phyloP scores from a whole-genome alignment of 345 rosid genomes.

The Populus euphratica region DNA sequence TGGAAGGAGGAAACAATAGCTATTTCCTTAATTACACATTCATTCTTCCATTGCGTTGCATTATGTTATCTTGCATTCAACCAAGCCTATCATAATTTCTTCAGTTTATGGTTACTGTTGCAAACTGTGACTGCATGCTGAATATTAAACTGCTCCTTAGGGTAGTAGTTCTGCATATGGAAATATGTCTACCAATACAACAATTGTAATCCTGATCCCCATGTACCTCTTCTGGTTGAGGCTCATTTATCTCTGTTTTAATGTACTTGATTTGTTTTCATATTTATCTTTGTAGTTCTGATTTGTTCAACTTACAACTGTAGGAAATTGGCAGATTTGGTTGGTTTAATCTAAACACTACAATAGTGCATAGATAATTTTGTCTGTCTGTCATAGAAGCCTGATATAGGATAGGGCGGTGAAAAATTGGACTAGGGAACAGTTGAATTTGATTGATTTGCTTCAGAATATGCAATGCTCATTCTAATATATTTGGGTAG shows the following conservation, averaged over 20 bases:
- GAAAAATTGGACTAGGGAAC: background rate
- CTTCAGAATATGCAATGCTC: slow-evolving; percentile 7
- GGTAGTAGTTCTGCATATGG: background rate
- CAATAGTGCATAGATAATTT: background rate
- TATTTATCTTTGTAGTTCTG: background rate
- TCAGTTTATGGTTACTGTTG: background rate
- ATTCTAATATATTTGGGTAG: slow-evolving; percentile 13
- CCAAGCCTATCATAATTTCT: background rate
- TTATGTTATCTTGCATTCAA: background rate
- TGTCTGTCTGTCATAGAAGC: slow-evolving; percentile 12
- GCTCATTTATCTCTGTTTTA: background rate
- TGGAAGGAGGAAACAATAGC: background rate
- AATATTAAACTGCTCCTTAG: background rate
- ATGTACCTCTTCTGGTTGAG: background rate
- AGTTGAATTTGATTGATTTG: slow-evolving; percentile 2
- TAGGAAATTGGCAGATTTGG: background rate
- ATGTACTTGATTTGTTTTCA: background rate
- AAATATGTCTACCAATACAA: background rate
- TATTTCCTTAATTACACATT: background rate
- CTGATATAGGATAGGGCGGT: slow-evolving; percentile 3
- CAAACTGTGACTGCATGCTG: background rate
- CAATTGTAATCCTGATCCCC: background rate
- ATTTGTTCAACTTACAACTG: background rate
- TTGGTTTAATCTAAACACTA: background rate
- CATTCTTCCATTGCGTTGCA: background rate